Evolutionary conservation across 2,329 filamentous ascomycete species (phyloP), one percentile per base, ranked within the genome.

Genomic region (Conoideocrella luteorostrata): DNA sequence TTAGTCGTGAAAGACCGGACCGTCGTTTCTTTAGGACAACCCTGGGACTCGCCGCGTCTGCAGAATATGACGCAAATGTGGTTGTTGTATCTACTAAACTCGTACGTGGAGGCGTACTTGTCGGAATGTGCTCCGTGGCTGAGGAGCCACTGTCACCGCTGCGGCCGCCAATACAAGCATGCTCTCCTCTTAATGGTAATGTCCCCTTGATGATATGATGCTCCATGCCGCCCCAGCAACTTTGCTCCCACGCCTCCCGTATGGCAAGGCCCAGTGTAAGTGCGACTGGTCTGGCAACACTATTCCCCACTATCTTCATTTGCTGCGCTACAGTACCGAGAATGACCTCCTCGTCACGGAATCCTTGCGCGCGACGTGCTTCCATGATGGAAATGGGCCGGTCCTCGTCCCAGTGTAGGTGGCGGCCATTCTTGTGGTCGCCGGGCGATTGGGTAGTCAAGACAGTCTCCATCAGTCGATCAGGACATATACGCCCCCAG

Each of bases 251-350:
- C 0, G 82, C 82, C 48, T 82, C 72, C 7, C 82, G 68, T 11
- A 89, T 64, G 9, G 72, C 67, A 4, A 86, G 55, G 0, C 87
- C 87, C 2, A 89, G 58, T 0, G 79, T 78, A 15, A 88, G 61
- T 0, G 85, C 77, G 1, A 87, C 75, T 20, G 78, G 75, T 7
- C 86, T 68, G 3, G 86, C 78, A 0, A 94, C 87, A 22, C 82
- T 86, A 59, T 94, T 94, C 0, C 88, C 88, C 0, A 90, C 69
- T 17, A 87, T 77, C 43, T 72, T 75, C 65, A 77, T 81, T 55
- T 87, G 82, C 2, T 80, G 65, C 0, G 29, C 9, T 0, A 72
- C 59, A 0, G 43, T 54, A 0, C 86, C 86, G 1, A 90, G 60
- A 1, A 94, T 59, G 0, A 90, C 73, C 45, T 91, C 87, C 5